phyloP scores from a whole-genome alignment of 2,329 filamentous ascomycete genomes.

The Diaporthe sp. region DNA sequence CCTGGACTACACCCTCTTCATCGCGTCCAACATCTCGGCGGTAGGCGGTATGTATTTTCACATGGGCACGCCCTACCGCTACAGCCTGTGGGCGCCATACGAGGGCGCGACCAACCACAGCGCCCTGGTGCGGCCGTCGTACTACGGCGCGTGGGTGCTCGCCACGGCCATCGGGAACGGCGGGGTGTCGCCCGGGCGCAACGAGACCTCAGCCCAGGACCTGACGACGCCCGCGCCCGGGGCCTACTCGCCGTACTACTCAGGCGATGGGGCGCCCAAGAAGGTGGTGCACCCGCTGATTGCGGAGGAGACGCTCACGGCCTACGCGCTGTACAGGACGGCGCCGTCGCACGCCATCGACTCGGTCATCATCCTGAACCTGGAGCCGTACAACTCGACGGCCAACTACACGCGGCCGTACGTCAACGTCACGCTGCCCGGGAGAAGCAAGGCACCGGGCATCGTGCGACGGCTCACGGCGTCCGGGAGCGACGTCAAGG shows the following conservation, averaged over 20 bases:
- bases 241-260: slow-evolving; percentile 44
- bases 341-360: slow-evolving; percentile 17
- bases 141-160: slow-evolving; percentile 45
- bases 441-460: background rate
- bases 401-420: slow-evolving; percentile 35
- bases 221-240: slow-evolving; percentile 28
- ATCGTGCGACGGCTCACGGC: slow-evolving; percentile 13
- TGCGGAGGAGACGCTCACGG: slow-evolving; percentile 15
- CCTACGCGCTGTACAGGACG: slow-evolving; percentile 17
- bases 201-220: slow-evolving; percentile 40
- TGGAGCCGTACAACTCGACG: slow-evolving; percentile 43
- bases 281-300: slow-evolving; percentile 27
- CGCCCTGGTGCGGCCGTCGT: slow-evolving; percentile 41
- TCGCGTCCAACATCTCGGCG: slow-evolving; percentile 28
- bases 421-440: slow-evolving; percentile 37
- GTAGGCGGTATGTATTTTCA: slow-evolving; percentile 35
- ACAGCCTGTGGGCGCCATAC: slow-evolving; percentile 46
- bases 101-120: slow-evolving; percentile 35
- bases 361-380: slow-evolving; percentile 40
- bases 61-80: slow-evolving; percentile 45
- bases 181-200: slow-evolving; percentile 26
- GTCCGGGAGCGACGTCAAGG: slow-evolving; percentile 31
- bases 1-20: slow-evolving; percentile 33
- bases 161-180: slow-evolving; percentile 41
- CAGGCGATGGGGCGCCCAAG: slow-evolving; percentile 34